phyloP scores from a whole-genome alignment of 805 yeast genomes.

The Schizosaccharomyces octosporus region DNA sequence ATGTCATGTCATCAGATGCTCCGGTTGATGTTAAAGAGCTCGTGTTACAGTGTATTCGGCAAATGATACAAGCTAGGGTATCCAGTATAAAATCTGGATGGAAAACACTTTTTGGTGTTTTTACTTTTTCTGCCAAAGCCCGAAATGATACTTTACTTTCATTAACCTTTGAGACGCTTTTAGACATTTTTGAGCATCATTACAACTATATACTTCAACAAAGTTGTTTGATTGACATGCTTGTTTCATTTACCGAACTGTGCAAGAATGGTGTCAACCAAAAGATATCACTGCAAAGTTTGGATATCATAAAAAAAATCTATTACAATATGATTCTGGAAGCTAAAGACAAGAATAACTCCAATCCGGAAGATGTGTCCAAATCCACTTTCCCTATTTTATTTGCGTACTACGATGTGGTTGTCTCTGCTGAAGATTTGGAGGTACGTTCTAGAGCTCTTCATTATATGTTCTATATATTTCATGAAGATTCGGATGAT shows the following conservation, averaged over 20 bases:
- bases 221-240: conserved; percentile 41
- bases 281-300: conserved; percentile 52
- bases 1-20: conserved; percentile 42
- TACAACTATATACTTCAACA: conserved; percentile 39
- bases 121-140: conserved; percentile 47
- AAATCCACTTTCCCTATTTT: conserved; percentile 69
- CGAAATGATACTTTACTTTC: conserved; percentile 30
- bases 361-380: conserved; percentile 11
- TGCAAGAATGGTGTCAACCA: conserved; percentile 71
- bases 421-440: conserved; percentile 79
- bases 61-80: conserved; percentile 58
- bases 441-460: conserved; percentile 83
- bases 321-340: neutral
- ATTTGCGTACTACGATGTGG: conserved; percentile 61
- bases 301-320: conserved; percentile 20
- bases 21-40: conserved; percentile 55
- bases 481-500: conserved; percentile 53
- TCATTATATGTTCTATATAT: conserved; percentile 54
- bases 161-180: conserved; percentile 39
- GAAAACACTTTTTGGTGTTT: conserved; percentile 63
- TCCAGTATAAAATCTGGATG: conserved; percentile 72
- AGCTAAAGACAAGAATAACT: neutral
- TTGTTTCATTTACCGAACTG: conserved; percentile 51
- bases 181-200: conserved; percentile 35
- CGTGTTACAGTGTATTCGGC: conserved; percentile 72